Evolutionary conservation across 164 flowering plant genomes (phyloP), one percentile per base, ranked within the genome.

Genomic region (Magnolia sinica): DNA sequence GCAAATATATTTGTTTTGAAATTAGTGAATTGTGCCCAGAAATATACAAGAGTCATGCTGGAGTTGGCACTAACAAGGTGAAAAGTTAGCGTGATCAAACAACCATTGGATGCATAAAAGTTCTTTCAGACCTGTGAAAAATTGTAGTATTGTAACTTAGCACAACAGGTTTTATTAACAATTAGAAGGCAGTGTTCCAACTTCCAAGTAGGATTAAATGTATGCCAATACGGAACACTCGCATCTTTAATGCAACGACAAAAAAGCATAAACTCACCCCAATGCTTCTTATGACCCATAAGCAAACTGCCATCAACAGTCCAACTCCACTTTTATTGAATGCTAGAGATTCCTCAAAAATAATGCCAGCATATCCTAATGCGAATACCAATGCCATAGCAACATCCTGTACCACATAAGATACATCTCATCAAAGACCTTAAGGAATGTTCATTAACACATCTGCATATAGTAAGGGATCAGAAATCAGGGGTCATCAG

Each of bases 271-370:
- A 74, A 70, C 87, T 86, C 86, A 94, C 99, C 87, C 98, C 98
- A 72, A 94, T 91, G 83, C 98, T 90, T 77, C 99, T 87, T 45
- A 96, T 77, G 51, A 90, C 90, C 99, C 99, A 96, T 76, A 96
- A 89, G 77, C 93, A 87, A 70, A 96, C 98, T 75, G 98, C 99
- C 99, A 96, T 96, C 80, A 96, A 65, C 69, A 96, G 83, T 64
- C 97, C 99, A 23, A 96, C 98, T 79, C 99, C 98, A 85, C 98
- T 96, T 86, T 96, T 96, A 78, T 94, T 96, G 86, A 96, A 96
- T 68, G 99, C 98, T 29, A 96, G 88, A 84, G 96, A 94, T 77
- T 96, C 99, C 83, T 94, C 99, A 86, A 96, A 96, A 64, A 96
- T 87, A 52, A 96, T 96, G 61, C 99, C 99, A 2, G 90, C 93